Conservation (phyloP, 345 rosid species). For the Hypericum androsaemum region DNA sequence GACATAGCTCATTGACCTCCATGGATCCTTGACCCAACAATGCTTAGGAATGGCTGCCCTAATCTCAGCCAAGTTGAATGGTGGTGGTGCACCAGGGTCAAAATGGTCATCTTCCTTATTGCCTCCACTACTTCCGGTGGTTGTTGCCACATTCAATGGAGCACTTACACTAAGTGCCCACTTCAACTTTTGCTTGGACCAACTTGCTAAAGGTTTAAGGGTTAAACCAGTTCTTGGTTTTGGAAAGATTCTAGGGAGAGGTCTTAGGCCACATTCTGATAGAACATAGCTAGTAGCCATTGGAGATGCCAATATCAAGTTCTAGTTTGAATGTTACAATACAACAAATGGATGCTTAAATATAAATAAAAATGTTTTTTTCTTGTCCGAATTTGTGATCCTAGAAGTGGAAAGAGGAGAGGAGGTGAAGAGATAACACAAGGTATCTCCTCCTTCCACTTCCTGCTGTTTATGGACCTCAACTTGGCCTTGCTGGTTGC, state of each 20-base stretch:
- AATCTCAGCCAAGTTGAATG: constrained; percentile 9
- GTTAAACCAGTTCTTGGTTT: constrained; percentile 30
- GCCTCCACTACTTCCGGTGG: neutral
- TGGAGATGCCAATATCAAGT: constrained; percentile 17
- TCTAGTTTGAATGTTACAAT: too few relatives aligned
- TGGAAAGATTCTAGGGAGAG: constrained; percentile 42
- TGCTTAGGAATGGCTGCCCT: constrained; percentile 8
- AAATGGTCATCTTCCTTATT: constrained; percentile 13
- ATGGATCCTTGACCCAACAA: constrained; percentile 7
- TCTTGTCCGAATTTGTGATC: neutral
- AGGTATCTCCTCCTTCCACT: constrained; percentile 24
- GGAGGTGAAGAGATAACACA: constrained; percentile 10
- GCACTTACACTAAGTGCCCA: constrained; percentile 17
- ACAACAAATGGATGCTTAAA: constrained; percentile 5
- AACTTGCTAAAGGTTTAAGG: constrained; percentile 2
- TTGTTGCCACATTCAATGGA: constrained; percentile 7
- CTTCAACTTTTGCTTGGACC: constrained; percentile 4
- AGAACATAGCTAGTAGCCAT: constrained; percentile 58
- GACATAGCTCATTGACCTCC: constrained; percentile 7
- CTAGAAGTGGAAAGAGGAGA: neutral
- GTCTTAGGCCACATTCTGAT: constrained; percentile 67
- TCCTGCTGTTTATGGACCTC: constrained; percentile 5
- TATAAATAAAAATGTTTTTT: neutral
- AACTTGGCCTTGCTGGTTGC: constrained; percentile 14
- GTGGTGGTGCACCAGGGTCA: constrained; percentile 27